These are phyloP conservation scores for Phaeosphaeriaceae sp. DNA, from an alignment of 2,329 filamentous ascomycete genomes.

Conservation along the genomic window DNA sequence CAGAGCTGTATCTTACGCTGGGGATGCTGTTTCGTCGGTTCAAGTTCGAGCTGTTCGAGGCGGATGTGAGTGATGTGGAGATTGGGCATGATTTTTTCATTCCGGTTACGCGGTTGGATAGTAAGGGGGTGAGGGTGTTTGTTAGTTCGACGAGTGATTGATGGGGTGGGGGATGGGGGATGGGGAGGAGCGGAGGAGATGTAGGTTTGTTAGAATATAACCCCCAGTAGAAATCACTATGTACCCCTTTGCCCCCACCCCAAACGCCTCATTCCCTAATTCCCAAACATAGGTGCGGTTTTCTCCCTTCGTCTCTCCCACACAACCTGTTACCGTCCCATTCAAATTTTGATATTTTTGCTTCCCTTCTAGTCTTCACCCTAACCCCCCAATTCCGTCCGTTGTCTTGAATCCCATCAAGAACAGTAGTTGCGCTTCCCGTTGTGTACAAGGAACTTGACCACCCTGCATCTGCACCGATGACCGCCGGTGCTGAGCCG, in stretches of 20 bases:
- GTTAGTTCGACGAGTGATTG: slow-evolving; percentile 12
- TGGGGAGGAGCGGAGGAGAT: neutral
- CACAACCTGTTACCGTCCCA: neutral
- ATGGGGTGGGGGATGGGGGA: neutral
- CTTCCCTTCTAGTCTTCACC: slow-evolving; percentile 5
- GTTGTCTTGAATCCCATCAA: slow-evolving; percentile 30
- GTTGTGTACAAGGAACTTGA: slow-evolving; percentile 11
- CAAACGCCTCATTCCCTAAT: too few species aligned
- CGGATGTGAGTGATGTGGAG: slow-evolving; percentile 38
- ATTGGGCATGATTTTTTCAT: slow-evolving; percentile 49
- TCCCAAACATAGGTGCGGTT: too few species aligned
- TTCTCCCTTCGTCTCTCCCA: neutral
- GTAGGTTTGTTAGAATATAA: too few species aligned
- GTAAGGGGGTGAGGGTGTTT: slow-evolving; percentile 46
- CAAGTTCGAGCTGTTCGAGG: slow-evolving; percentile 39
- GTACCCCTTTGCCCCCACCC: too few species aligned
- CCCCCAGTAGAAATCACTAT: too few species aligned
- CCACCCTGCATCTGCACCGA: slow-evolving; percentile 15
- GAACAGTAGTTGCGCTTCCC: slow-evolving; percentile 35
- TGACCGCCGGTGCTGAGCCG: neutral
- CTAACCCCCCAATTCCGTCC: slow-evolving; percentile 18
- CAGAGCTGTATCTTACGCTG: slow-evolving; percentile 42
- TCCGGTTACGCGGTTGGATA: slow-evolving; percentile 39
- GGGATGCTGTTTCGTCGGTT: slow-evolving; percentile 44
- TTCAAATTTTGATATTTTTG: neutral